Evolutionary conservation across 106 monocot species (phyloP).

Genomic region (Acorus calamus): DNA sequence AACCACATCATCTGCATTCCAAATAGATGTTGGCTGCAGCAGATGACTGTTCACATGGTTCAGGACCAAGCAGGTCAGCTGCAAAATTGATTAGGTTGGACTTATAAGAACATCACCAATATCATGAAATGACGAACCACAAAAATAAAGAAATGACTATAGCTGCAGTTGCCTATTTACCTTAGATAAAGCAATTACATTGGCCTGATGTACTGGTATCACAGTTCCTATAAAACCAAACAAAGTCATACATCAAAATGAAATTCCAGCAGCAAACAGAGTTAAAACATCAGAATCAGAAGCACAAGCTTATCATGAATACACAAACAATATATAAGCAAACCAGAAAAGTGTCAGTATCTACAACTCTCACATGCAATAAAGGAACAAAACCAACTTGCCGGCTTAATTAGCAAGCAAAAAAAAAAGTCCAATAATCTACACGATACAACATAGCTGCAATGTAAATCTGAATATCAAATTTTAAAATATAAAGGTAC

Average conservation of each 20-base stretch:
- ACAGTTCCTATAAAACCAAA: constrained; percentile 25
- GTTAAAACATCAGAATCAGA: no score
- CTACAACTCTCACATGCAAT: no score
- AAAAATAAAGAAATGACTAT: not conserved
- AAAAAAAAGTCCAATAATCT: not conserved
- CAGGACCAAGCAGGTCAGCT: constrained; percentile 81
- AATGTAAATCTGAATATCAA: not conserved
- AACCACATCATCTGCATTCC: constrained; percentile 78
- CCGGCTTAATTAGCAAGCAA: not conserved
- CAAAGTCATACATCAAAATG: not conserved
- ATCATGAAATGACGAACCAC: constrained; percentile 8
- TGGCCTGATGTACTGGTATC: constrained; percentile 53
- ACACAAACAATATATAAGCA: no score
- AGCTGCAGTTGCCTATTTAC: constrained; percentile 10
- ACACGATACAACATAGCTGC: not conserved
- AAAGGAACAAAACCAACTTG: no score
- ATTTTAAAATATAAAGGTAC: not conserved
- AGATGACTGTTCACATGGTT: constrained; percentile 40
- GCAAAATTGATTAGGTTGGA: not conserved
- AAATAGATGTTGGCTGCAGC: constrained; percentile 80
- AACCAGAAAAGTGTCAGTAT: no score
- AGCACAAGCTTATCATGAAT: no score
- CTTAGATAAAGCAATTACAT: constrained; percentile 69
- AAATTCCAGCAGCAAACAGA: not conserved
- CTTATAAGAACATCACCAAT: not conserved